Conservation (phyloP, 805 yeast species). For the Spathaspora girioi region DNA sequence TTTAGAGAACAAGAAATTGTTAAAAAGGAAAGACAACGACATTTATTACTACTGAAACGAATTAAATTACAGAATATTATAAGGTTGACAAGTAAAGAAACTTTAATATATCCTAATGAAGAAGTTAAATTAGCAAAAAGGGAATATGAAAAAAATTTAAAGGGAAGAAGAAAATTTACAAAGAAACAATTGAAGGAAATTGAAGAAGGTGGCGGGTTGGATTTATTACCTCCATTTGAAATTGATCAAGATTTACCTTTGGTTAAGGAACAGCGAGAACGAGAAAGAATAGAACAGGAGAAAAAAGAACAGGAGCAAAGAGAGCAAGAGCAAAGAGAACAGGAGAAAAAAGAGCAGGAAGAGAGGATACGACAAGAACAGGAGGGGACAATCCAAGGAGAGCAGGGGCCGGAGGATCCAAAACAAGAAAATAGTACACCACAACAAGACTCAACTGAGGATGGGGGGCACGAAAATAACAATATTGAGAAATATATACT, state of each 20-base stretch:
- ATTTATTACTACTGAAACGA: slow-evolving; percentile 63
- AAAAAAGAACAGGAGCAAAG: slow-evolving; percentile 8
- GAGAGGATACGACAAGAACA: background rate
- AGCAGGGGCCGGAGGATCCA: background rate
- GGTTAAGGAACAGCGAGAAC: slow-evolving; percentile 22
- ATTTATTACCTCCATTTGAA: slow-evolving; percentile 28
- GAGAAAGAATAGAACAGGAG: slow-evolving; percentile 21
- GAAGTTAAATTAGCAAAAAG: slow-evolving; percentile 52
- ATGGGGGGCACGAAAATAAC: too few species aligned
- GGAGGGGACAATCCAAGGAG: background rate
- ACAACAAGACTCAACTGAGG: too few species aligned
- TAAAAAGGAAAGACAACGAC: slow-evolving; percentile 74
- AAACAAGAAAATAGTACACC: background rate
- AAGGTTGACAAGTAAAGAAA: slow-evolving; percentile 46
- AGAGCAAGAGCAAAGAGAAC: slow-evolving; percentile 9
- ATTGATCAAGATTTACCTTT: slow-evolving; percentile 23
- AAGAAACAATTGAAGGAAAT: slow-evolving; percentile 37
- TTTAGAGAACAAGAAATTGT: slow-evolving; percentile 83
- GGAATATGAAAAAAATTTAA: slow-evolving; percentile 25
- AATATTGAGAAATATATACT: too few species aligned
- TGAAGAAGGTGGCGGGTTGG: slow-evolving; percentile 21
- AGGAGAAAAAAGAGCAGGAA: background rate
- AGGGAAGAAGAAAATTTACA: slow-evolving; percentile 39
- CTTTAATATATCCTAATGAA: slow-evolving; percentile 57
- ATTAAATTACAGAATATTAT: slow-evolving; percentile 57